phyloP scores from a whole-genome alignment of 2,329 filamentous ascomycete genomes.

The Coleophoma crateriformis region DNA sequence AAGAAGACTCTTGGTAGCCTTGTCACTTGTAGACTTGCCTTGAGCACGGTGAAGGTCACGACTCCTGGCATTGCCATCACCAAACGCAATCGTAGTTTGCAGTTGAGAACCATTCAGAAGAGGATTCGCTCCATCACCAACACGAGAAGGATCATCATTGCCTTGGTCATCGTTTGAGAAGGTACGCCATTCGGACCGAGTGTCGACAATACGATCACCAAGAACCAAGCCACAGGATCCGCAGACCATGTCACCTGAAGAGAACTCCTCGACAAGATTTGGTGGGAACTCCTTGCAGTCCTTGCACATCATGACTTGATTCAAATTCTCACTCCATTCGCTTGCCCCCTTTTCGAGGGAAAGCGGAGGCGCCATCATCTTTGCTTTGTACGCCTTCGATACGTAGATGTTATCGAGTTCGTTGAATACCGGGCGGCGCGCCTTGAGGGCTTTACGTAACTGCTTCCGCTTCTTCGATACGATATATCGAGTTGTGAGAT shows the following conservation, averaged over 20 bases:
- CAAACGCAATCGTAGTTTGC: constrained; percentile 81
- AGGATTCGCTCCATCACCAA: constrained; percentile 87
- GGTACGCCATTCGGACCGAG: constrained; percentile 95
- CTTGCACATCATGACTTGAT: constrained; percentile 76
- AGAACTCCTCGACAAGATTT: constrained; percentile 88
- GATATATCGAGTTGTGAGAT: constrained; percentile 20
- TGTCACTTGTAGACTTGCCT: constrained; percentile 75
- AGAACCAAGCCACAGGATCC: constrained; percentile 87
- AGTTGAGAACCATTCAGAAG: constrained; percentile 87
- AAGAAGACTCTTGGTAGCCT: constrained; percentile 74
- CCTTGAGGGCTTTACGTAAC: constrained; percentile 29
- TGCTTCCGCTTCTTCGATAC: constrained; percentile 26
- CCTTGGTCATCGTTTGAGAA: constrained; percentile 98
- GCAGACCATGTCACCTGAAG: constrained; percentile 88
- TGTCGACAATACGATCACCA: constrained; percentile 87
- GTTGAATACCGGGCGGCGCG: constrained; percentile 33
- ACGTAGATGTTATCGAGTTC: constrained; percentile 37
- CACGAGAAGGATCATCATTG: constrained; percentile 95
- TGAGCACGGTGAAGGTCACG: constrained; percentile 78
- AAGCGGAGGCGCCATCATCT: constrained; percentile 39
- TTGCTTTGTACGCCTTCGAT: constrained; percentile 34
- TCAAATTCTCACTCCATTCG: constrained; percentile 64
- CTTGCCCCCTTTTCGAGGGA: constrained; percentile 12
- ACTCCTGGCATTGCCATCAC: constrained; percentile 64
- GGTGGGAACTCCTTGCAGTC: constrained; percentile 93